A percentile compares a stretch with the other conserved stretches of the same genome.
Evolutionary conservation across 106 monocot genomes (phyloP).

Genomic region (Dioscorea dumetorum): DNA sequence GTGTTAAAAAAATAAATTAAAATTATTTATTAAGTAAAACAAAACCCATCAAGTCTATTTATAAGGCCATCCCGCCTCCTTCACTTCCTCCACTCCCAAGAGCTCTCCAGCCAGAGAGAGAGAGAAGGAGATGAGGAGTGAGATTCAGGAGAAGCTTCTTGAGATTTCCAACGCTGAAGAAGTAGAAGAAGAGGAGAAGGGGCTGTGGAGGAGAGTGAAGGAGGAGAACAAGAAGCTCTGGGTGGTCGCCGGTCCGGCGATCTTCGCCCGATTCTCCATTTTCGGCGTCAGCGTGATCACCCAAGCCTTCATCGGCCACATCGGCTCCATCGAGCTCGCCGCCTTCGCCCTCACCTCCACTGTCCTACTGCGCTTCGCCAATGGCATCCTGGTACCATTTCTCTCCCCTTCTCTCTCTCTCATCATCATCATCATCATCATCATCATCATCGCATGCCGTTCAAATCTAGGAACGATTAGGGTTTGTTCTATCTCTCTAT

Average conservation of each 20-base stretch:
- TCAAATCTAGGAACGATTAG: too few species aligned
- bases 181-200: slow-evolving; percentile 3
- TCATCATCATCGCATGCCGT: too few species aligned
- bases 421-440: too few species aligned
- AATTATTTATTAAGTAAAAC: too few species aligned
- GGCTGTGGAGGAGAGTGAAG: slow-evolving; percentile 11
- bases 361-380: slow-evolving; percentile 40
- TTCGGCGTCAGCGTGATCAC: slow-evolving; percentile 36
- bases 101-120: not conserved
- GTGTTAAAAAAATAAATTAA: too few species aligned
- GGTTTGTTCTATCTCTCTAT: too few species aligned
- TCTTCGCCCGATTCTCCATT: slow-evolving; percentile 30
- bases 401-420: too few species aligned
- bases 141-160: not conserved
- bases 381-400: slow-evolving; percentile 1
- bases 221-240: slow-evolving; percentile 53
- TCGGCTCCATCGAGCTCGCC: slow-evolving; percentile 42
- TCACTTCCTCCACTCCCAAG: too few species aligned
- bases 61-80: not conserved
- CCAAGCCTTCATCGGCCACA: slow-evolving; percentile 48
- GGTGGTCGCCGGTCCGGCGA: slow-evolving; percentile 42
- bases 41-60: too few species aligned
- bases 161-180: not conserved
- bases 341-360: slow-evolving; percentile 46
- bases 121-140: not conserved